A percentile compares a stretch with the other conserved stretches of the same genome.
Evolutionary conservation across 2,329 filamentous ascomycete species (phyloP).

Genomic region (Exophiala oligosperma): DNA sequence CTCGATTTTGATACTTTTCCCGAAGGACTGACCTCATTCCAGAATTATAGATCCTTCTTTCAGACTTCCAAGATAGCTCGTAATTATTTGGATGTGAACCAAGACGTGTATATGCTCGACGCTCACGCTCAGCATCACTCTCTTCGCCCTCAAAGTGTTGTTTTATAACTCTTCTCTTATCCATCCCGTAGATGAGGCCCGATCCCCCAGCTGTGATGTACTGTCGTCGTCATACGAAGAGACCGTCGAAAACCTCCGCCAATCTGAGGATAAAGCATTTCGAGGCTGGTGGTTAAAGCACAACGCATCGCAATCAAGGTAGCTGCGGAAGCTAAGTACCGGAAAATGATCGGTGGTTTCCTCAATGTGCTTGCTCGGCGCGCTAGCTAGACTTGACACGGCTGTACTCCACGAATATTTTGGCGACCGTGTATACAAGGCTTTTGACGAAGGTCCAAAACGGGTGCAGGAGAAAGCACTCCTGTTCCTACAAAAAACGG

Average conservation of each 20-base stretch:
- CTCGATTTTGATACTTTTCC: slow-evolving; percentile 3
- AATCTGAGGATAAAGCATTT: background rate
- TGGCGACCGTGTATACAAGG: too few relatives aligned
- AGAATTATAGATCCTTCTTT: slow-evolving; percentile 15
- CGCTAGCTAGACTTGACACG: too few relatives aligned
- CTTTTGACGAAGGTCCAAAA: too few relatives aligned
- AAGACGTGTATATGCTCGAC: slow-evolving; percentile 6
- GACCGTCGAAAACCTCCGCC: background rate
- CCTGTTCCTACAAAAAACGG: too few relatives aligned
- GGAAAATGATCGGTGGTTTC: background rate
- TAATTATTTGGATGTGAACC: slow-evolving; percentile 15
- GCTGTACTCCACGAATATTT: too few relatives aligned
- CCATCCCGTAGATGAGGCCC: slow-evolving; percentile 9
- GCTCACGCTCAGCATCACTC: slow-evolving; percentile 7
- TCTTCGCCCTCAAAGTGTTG: background rate
- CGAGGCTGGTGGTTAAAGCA: slow-evolving; percentile 5
- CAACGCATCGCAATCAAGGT: background rate
- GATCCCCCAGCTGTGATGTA: slow-evolving; percentile 6
- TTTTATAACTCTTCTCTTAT: slow-evolving; percentile 14
- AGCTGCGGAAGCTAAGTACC: background rate
- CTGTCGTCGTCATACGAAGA: slow-evolving; percentile 8
- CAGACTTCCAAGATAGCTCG: slow-evolving; percentile 13
- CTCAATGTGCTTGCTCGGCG: background rate
- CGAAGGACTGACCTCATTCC: slow-evolving; percentile 11
- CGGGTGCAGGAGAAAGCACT: too few relatives aligned